phyloP scores from a whole-genome alignment of 805 yeast species.

The Wickerhamiella sergipiensis region DNA sequence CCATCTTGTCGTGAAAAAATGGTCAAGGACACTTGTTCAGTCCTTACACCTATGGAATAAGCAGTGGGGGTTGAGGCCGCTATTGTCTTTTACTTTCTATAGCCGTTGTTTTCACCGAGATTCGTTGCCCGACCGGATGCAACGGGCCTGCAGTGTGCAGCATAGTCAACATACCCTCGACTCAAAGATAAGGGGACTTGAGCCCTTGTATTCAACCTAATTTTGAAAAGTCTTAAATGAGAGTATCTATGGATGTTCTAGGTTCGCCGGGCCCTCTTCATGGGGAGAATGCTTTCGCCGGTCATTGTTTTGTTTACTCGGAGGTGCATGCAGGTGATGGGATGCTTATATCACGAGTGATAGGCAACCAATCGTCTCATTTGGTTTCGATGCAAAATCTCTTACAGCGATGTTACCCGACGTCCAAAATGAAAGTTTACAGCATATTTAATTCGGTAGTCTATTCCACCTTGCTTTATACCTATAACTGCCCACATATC shows the following conservation, averaged over 20 bases:
- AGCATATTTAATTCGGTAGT: too few relatives aligned
- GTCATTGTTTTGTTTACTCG: background rate
- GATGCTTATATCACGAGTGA: background rate
- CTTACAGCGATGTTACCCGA: background rate
- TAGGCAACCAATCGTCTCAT: background rate
- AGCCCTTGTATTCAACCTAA: background rate
- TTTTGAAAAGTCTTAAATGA: background rate
- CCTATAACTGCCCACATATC: too few relatives aligned
- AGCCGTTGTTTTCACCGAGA: background rate
- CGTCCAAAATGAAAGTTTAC: background rate
- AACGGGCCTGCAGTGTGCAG: constrained; percentile 2
- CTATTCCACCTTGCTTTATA: too few relatives aligned
- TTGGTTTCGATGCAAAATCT: background rate
- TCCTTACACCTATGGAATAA: background rate
- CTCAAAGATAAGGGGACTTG: background rate
- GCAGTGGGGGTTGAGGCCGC: background rate
- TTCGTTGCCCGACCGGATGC: constrained; percentile 1
- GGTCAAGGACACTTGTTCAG: background rate
- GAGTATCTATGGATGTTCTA: background rate
- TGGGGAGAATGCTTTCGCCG: background rate
- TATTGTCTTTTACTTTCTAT: background rate
- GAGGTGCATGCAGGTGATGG: background rate
- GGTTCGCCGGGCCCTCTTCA: background rate
- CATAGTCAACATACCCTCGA: background rate
- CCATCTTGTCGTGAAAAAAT: background rate